Evolutionary conservation across 2,329 filamentous ascomycete genomes (phyloP), one percentile per base, ranked within the genome.

Genomic region (Alternaria novae-zelandiae): DNA sequence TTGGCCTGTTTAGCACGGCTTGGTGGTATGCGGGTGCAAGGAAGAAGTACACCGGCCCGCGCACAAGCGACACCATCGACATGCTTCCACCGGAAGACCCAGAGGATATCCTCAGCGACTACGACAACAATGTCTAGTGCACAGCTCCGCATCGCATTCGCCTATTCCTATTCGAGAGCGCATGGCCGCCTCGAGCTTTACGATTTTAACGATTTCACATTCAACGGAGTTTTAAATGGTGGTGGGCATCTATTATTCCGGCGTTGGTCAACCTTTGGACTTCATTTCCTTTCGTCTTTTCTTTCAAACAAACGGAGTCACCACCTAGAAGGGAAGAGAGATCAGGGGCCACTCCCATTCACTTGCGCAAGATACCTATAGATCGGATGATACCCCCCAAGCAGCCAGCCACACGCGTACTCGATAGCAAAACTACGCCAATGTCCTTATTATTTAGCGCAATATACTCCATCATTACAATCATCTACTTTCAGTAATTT

Each of bases 21-120:
- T 84, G 82, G 82, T 83, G 82, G 81, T 83, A 80, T 65, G 71
- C 78, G 3, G 79, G 77, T 9, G 80, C 80, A 43, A 71, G 78
- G 44, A 79, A 79, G 69, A 86, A 83, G 68, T 89, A 89, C 70
- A 87, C 82, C 5, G 87, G 87, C 1, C 87, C 87, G 20, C 83
- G 85, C 36, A 89, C 87, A 5, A 86, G 83, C 57, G 86, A 88
- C 54, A 81, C 84, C 9, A 79, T 84, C 62, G 76, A 80, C 41
- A 71, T 79, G 61, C 72, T 83, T 60, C 78, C 82, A 20, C 76
- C 78, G 0, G 80, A 82, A 50, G 81, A 81, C 43, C 78, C 78
- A n/a, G 78, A 81, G 41, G 78, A 77, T 20, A 73, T 80, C 23
- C 64, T 79, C 23, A 74, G 71, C 61, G 77, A 79, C 56, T 78